Conservation (phyloP, 2,329 filamentous ascomycete genomes). For the Chaetomium sp. region DNA sequence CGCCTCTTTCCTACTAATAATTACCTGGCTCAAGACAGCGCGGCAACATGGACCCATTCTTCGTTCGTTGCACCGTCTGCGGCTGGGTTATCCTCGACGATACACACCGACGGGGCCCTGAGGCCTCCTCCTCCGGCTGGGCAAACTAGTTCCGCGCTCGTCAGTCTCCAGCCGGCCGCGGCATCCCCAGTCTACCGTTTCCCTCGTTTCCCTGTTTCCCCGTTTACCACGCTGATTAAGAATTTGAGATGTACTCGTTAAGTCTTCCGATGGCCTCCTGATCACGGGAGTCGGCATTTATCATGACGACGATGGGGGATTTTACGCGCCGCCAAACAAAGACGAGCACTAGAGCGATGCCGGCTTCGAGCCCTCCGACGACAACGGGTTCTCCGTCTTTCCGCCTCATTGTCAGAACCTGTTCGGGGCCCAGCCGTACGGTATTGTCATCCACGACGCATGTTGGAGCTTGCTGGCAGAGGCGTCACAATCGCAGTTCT, state of each 20-base stretch:
- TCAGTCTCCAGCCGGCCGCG: background rate
- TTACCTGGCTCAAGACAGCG: no score
- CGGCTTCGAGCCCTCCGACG: background rate
- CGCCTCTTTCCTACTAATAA: no score
- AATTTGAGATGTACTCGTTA: background rate
- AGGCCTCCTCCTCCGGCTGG: background rate
- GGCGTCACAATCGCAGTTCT: no score
- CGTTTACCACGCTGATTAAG: background rate
- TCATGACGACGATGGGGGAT: no score
- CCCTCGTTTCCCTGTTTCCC: background rate
- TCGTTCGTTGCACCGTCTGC: background rate
- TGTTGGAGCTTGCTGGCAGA: slow-evolving; percentile 1
- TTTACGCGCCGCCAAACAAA: background rate
- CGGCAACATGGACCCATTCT: no score
- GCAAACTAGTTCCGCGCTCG: background rate
- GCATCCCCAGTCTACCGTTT: no score
- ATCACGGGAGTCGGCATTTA: background rate
- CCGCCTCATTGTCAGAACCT: background rate
- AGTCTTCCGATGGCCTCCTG: background rate
- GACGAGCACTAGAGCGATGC: background rate
- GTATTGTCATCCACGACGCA: background rate
- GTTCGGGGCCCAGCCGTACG: background rate
- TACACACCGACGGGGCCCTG: background rate
- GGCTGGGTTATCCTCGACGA: background rate
- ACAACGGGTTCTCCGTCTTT: background rate